phyloP scores from a whole-genome alignment of 495 filamentous ascomycete species.

The Neurospora sp. region DNA sequence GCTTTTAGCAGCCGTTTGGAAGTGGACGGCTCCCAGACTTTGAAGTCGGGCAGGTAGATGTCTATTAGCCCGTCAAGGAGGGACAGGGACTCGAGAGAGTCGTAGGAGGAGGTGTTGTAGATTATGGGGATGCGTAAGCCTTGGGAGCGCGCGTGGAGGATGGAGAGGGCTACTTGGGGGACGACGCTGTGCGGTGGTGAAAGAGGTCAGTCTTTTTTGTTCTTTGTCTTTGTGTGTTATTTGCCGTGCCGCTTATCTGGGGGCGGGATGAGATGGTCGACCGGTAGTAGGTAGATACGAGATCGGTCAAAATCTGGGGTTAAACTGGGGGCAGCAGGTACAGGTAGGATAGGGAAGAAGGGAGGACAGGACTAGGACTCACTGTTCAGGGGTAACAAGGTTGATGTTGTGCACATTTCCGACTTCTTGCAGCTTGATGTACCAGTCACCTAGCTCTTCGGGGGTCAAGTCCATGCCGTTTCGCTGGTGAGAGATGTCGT shows the following conservation, averaged over 20 bases:
- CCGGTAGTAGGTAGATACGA: slow-evolving; percentile 43
- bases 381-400: slow-evolving; percentile 62
- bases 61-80: slow-evolving; percentile 67
- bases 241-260: slow-evolving; percentile 12
- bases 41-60: slow-evolving; percentile 73
- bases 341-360: background rate
- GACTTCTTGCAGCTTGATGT: slow-evolving; percentile 62
- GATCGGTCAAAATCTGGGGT: background rate
- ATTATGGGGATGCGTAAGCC: slow-evolving; percentile 60
- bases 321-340: slow-evolving; percentile 2
- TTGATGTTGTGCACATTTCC: slow-evolving; percentile 74
- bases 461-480: slow-evolving; percentile 69
- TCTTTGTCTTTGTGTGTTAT: background rate
- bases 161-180: slow-evolving; percentile 61
- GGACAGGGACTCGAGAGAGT: slow-evolving; percentile 54
- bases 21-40: slow-evolving; percentile 54
- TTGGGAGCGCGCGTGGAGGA: slow-evolving; percentile 54
- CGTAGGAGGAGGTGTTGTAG: slow-evolving; percentile 71
- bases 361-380: background rate
- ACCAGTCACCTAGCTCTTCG: slow-evolving; percentile 67
- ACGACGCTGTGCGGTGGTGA: slow-evolving; percentile 55
- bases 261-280: slow-evolving; percentile 27
- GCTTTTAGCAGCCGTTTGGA: slow-evolving; percentile 63
- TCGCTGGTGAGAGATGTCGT: slow-evolving; percentile 65
- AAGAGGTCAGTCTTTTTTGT: slow-evolving; percentile 1